phyloP scores from a whole-genome alignment of 1,139 yeast genomes.

The Hyphopichia burtonii region DNA sequence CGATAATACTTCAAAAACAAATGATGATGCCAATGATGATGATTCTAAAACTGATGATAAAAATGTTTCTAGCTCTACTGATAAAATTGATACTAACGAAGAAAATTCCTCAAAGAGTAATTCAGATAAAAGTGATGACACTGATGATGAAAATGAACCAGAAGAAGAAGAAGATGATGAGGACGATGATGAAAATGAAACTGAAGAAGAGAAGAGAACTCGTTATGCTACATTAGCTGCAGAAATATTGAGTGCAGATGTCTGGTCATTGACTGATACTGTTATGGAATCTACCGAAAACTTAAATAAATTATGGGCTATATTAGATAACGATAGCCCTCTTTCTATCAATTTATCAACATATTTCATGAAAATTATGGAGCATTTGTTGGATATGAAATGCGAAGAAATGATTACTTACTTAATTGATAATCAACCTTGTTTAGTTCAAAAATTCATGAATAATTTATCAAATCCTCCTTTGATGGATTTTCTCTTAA shows the following conservation, averaged over 20 bases:
- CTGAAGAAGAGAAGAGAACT: conserved; percentile 53
- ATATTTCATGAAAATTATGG: conserved; percentile 91
- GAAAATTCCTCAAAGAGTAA: neutral
- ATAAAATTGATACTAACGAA: neutral
- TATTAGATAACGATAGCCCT: conserved; percentile 58
- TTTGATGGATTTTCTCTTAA: conserved; percentile 76
- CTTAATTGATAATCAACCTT: conserved; percentile 59
- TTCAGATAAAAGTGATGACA: conserved; percentile 9
- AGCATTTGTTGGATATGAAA: conserved; percentile 88
- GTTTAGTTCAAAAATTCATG: conserved; percentile 66
- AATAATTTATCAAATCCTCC: conserved; percentile 83
- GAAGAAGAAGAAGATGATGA: conserved; percentile 16
- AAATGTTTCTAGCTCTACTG: neutral
- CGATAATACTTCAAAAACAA: neutral
- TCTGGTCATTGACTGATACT: conserved; percentile 92
- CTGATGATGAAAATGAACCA: conserved; percentile 11
- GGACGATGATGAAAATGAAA: conserved; percentile 31
- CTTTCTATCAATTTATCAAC: conserved; percentile 78
- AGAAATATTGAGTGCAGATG: conserved; percentile 87
- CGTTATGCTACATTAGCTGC: conserved; percentile 86
- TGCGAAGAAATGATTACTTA: conserved; percentile 77
- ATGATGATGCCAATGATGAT: neutral
- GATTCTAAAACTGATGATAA: neutral
- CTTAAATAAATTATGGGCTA: conserved; percentile 72
- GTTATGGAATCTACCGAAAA: conserved; percentile 74